phyloP scores from a whole-genome alignment of 2,329 filamentous ascomycete species.

The Pestalotiopsis fici region DNA sequence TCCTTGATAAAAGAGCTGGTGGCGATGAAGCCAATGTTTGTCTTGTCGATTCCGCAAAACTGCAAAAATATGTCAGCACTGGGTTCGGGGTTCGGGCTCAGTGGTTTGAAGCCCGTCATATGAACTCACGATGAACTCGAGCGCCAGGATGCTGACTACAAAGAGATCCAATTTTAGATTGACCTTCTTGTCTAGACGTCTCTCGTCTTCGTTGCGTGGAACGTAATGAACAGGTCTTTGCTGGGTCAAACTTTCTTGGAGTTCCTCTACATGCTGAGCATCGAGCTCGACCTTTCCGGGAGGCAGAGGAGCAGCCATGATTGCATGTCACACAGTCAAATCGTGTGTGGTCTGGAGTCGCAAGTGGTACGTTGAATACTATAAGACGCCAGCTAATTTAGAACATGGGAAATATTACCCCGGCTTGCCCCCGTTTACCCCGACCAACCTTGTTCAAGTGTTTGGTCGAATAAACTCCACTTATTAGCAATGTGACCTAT shows the following conservation, averaged over 20 bases:
- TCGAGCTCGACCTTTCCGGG: background rate
- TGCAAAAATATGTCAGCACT: background rate
- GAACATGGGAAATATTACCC: too few species aligned
- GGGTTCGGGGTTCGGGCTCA: background rate
- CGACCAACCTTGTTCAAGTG: too few species aligned
- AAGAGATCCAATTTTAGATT: slow-evolving; percentile 17
- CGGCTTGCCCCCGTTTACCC: too few species aligned
- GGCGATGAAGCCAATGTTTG: slow-evolving; percentile 22
- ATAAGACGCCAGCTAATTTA: too few species aligned
- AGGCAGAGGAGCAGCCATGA: background rate
- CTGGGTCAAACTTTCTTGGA: slow-evolving; percentile 1
- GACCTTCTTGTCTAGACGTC: slow-evolving; percentile 13
- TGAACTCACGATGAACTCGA: slow-evolving; percentile 19
- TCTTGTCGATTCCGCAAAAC: slow-evolving; percentile 24
- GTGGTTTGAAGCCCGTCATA: background rate
- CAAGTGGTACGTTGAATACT: background rate
- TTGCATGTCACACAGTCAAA: background rate
- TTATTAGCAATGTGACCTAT: too few species aligned
- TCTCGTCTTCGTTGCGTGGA: slow-evolving; percentile 15
- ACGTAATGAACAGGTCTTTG: slow-evolving; percentile 10
- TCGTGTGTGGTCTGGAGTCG: background rate
- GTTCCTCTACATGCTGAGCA: slow-evolving; percentile 10
- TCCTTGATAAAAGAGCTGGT: slow-evolving; percentile 21
- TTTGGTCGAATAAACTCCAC: too few species aligned
- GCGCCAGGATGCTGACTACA: slow-evolving; percentile 14